phyloP scores from a whole-genome alignment of 306 rosid genomes.

The Acacia acuminata region DNA sequence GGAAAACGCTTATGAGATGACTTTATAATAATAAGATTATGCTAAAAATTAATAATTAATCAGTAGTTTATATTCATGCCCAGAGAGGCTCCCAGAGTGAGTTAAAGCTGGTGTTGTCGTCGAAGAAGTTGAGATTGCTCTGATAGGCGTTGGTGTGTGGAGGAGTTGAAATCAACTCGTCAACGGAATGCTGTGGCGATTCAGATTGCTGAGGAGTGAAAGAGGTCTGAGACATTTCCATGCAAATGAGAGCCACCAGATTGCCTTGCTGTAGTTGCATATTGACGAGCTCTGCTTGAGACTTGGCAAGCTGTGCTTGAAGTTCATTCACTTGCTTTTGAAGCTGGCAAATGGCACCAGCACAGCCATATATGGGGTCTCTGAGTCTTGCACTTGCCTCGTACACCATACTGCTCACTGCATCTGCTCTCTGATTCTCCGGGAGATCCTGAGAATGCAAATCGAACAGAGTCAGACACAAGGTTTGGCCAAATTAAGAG shows the following conservation, averaged over 20 bases:
- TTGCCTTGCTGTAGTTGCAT: slow-evolving; percentile 88
- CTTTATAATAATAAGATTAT: not conserved
- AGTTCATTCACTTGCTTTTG: slow-evolving; percentile 82
- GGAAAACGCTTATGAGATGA: slow-evolving; percentile 27
- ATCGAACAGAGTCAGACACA: not conserved
- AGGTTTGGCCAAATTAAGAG: too few relatives aligned
- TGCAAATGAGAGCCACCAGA: slow-evolving; percentile 72
- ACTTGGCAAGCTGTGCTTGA: slow-evolving; percentile 86
- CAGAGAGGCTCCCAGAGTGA: slow-evolving; percentile 75
- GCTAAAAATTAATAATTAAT: not conserved
- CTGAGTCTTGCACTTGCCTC: slow-evolving; percentile 91
- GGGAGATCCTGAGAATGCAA: slow-evolving; percentile 67
- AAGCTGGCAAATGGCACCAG: slow-evolving; percentile 87
- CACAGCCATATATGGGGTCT: slow-evolving; percentile 86
- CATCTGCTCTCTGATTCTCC: slow-evolving; percentile 87
- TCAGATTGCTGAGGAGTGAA: slow-evolving; percentile 35
- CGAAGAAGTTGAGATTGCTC: slow-evolving; percentile 49
- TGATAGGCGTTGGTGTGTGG: slow-evolving; percentile 18
- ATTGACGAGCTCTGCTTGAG: slow-evolving; percentile 80
- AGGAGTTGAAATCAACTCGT: slow-evolving; percentile 44
- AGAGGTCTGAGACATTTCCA: slow-evolving; percentile 61
- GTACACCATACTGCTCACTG: slow-evolving; percentile 96
- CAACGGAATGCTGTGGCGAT: slow-evolving; percentile 53
- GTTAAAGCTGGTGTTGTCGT: slow-evolving; percentile 50
- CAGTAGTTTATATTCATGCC: slow-evolving; percentile 45